Conservation (phyloP, 208 protist genomes). For the Leishmania turanica region DNA sequence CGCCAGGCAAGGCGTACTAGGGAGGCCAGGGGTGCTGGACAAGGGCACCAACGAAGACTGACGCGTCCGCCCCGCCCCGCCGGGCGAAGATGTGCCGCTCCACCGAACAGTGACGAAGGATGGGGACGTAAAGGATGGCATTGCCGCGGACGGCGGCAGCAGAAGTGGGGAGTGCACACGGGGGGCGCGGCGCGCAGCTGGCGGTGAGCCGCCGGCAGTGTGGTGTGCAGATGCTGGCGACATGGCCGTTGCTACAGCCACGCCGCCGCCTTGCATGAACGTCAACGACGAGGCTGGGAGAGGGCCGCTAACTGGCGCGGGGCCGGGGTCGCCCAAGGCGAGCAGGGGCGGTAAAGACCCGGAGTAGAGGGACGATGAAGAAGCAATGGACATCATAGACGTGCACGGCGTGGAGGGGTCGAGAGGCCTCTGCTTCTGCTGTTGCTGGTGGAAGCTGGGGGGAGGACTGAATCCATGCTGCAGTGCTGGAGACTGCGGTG, state of each 20-base stretch:
- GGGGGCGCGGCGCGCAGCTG: background rate
- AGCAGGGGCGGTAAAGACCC: background rate
- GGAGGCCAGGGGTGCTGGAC: background rate
- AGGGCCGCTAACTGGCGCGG: background rate
- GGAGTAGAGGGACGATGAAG: background rate
- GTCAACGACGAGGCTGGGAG: background rate
- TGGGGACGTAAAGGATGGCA: background rate
- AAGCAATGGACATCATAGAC: background rate
- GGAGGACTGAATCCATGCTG: background rate
- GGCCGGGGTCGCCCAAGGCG: background rate
- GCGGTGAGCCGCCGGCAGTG: background rate
- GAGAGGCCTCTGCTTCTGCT: background rate
- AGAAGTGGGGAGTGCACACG: background rate
- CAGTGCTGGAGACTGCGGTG: background rate
- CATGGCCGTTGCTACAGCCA: background rate
- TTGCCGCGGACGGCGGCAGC: background rate
- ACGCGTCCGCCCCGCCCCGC: background rate
- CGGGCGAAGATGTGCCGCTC: background rate
- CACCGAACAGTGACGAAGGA: background rate
- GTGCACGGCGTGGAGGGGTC: background rate
- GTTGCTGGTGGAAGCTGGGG: background rate
- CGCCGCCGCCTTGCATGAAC: background rate
- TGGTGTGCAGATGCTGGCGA: background rate
- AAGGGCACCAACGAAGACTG: background rate
- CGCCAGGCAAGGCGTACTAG: background rate